A percentile compares a stretch with the other conserved stretches of the same genome.
These are phyloP conservation scores for Breynia disticha DNA, from an alignment of 441 rosid genomes.

Conservation along the genomic window DNA sequence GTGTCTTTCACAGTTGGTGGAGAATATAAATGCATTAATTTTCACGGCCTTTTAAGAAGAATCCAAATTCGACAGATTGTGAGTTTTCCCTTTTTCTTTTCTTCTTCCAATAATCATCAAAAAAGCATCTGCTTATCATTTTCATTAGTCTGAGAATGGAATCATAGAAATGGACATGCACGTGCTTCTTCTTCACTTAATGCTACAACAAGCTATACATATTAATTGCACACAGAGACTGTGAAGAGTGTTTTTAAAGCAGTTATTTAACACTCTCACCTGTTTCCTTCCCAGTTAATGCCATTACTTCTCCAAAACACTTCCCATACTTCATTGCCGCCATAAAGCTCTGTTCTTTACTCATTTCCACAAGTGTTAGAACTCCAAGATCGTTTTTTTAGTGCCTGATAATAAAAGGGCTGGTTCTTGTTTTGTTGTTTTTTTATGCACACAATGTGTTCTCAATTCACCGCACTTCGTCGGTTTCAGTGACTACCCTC, in stretches of 20 bases:
- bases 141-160: too few species aligned
- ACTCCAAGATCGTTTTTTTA: conserved; percentile 19
- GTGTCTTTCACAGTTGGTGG: conserved; percentile 45
- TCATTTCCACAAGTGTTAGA: conserved; percentile 24
- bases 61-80: conserved; percentile 16
- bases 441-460: conserved; percentile 8
- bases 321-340: conserved; percentile 16
- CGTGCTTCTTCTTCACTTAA: conserved; percentile 55
- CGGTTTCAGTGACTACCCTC: conserved; percentile 13
- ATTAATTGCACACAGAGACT: neutral
- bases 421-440: conserved; percentile 1
- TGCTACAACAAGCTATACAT: conserved; percentile 16
- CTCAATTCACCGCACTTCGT: conserved; percentile 8
- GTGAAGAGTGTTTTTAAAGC: conserved; percentile 3
- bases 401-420: conserved; percentile 1
- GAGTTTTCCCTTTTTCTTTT: neutral
- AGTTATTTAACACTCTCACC: conserved; percentile 34
- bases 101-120: too few species aligned
- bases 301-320: conserved; percentile 5
- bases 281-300: conserved; percentile 64
- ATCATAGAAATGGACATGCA: conserved; percentile 34
- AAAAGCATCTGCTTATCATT: too few species aligned
- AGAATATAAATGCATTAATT: conserved; percentile 46
- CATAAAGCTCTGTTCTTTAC: conserved; percentile 17
- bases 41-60: too few species aligned